Percentiles rank a stretch among this genome's conserved stretches.
Conservation (phyloP, 345 rosid species). For the Pistacia vera region DNA sequence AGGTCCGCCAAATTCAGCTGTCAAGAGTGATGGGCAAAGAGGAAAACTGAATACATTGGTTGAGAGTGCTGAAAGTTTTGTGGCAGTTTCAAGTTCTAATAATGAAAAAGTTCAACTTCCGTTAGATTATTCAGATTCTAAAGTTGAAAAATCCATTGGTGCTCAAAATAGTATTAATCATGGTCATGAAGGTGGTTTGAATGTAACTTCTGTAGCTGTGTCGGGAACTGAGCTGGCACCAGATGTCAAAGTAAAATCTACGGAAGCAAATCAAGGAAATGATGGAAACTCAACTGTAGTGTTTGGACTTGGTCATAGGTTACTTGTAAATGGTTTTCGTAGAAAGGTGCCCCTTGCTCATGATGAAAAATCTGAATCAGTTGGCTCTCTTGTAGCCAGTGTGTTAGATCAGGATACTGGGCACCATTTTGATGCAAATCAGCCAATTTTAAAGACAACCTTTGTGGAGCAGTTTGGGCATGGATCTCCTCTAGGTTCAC, state of each 20-base stretch:
- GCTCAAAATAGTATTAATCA: conserved; percentile 32
- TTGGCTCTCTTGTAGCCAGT: conserved; percentile 34
- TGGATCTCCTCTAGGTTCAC: conserved; percentile 43
- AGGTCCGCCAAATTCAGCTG: conserved; percentile 24
- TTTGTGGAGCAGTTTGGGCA: conserved; percentile 40
- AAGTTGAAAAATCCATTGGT: conserved; percentile 23
- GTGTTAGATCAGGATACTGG: conserved; percentile 36
- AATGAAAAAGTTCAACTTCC: conserved; percentile 30
- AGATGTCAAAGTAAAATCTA: conserved; percentile 26
- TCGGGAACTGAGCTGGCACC: conserved; percentile 33
- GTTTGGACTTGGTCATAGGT: conserved; percentile 66
- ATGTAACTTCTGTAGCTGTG: conserved; percentile 23
- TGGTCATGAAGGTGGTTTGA: conserved; percentile 26
- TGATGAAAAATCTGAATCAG: conserved; percentile 42
- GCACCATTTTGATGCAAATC: conserved; percentile 26
- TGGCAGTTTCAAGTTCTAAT: conserved; percentile 26
- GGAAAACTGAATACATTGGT: conserved; percentile 28
- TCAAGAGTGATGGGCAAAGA: conserved; percentile 27
- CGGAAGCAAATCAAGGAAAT: conserved; percentile 36
- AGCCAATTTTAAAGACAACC: conserved; percentile 25
- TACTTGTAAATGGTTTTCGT: conserved; percentile 60
- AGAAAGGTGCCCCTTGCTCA: conserved; percentile 47
- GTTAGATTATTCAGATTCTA: conserved; percentile 33
- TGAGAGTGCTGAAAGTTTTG: conserved; percentile 32
- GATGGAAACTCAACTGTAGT: conserved; percentile 46